A percentile compares a stretch with the other conserved stretches of the same genome.
phyloP scores from a whole-genome alignment of 352 stramenopile genomes.

The Pythium aquatile region DNA sequence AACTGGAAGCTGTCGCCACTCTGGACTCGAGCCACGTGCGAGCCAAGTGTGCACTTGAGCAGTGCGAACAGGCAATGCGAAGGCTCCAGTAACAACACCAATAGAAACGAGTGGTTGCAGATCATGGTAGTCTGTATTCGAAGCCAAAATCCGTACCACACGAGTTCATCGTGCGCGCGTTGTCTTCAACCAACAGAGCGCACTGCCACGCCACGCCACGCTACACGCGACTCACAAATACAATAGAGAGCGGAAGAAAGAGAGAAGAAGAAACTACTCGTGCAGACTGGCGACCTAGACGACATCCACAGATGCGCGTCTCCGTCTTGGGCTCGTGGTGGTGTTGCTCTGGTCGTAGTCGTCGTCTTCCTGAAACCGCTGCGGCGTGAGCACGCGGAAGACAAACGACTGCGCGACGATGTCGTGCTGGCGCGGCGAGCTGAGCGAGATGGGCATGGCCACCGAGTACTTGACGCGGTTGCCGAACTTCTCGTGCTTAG shows the following conservation, averaged over 20 bases:
- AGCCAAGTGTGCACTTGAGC: conserved; percentile 10
- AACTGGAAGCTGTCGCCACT: conserved; percentile 29
- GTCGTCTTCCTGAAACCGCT: conserved; percentile 52
- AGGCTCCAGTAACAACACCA: not conserved
- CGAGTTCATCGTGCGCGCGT: conserved; percentile 5
- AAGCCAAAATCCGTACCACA: conserved; percentile 4
- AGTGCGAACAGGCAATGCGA: conserved; percentile 8
- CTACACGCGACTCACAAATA: conserved; percentile 5
- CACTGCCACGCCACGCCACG: conserved; percentile 10
- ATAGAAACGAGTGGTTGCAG: not conserved
- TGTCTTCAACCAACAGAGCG: conserved; percentile 10
- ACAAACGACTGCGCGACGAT: conserved; percentile 89
- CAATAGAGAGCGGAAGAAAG: not conserved
- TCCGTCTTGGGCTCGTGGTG: conserved; percentile 10
- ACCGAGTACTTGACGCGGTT: conserved; percentile 89
- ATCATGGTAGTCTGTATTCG: conserved; percentile 4
- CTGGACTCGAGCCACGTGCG: conserved; percentile 23
- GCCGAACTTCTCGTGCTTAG: conserved; percentile 88
- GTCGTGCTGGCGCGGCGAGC: conserved; percentile 79
- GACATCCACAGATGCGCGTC: conserved; percentile 23
- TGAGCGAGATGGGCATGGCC: conserved; percentile 85
- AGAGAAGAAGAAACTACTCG: not conserved
- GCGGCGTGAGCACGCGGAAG: conserved; percentile 80
- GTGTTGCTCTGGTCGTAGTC: not conserved
- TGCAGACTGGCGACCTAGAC: conserved; percentile 3